A percentile compares a stretch with the other conserved stretches of the same genome.
These are phyloP conservation scores for Arthrocladium fulminans DNA, from an alignment of 2,329 filamentous ascomycete genomes.

Conservation along the genomic window DNA sequence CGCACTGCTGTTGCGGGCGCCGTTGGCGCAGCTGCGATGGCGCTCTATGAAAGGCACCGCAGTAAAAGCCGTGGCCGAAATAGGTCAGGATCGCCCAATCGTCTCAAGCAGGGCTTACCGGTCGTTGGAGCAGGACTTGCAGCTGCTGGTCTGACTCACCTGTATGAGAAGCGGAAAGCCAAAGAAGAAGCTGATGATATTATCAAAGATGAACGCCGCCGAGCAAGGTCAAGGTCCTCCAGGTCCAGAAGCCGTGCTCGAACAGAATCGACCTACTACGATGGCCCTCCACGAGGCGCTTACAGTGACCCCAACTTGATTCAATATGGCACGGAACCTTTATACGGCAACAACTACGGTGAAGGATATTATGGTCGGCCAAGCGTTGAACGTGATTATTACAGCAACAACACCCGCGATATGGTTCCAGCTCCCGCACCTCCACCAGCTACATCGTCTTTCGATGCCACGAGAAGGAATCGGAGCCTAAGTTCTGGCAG, in stretches of 20 bases:
- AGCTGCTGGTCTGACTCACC: slow-evolving; percentile 51
- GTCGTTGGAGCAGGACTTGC: slow-evolving; percentile 53
- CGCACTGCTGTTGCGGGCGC: slow-evolving; percentile 54
- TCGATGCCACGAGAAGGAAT: slow-evolving; percentile 22
- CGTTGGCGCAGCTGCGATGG: slow-evolving; percentile 53
- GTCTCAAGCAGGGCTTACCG: slow-evolving; percentile 48
- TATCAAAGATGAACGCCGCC: slow-evolving; percentile 23
- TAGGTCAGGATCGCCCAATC: slow-evolving; percentile 46
- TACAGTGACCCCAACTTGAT: slow-evolving; percentile 47
- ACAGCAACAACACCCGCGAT: slow-evolving; percentile 28
- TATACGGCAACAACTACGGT: slow-evolving; percentile 46
- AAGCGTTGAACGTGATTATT: slow-evolving; percentile 29
- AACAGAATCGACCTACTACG: slow-evolving; percentile 33
- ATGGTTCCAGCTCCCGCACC: slow-evolving; percentile 31
- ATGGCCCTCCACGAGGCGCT: slow-evolving; percentile 35
- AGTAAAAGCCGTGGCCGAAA: slow-evolving; percentile 49
- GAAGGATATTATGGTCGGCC: slow-evolving; percentile 40
- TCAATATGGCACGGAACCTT: slow-evolving; percentile 56
- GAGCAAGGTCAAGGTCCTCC: slow-evolving; percentile 38
- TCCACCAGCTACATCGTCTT: not conserved
- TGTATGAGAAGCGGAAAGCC: slow-evolving; percentile 56
- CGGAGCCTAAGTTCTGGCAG: slow-evolving; percentile 38
- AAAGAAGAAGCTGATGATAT: slow-evolving; percentile 41
- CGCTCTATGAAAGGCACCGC: slow-evolving; percentile 49
- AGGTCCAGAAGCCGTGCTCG: slow-evolving; percentile 35